Evolutionary conservation across 345 rosid species (phyloP).

Genomic region (Citrus trifoliata): DNA sequence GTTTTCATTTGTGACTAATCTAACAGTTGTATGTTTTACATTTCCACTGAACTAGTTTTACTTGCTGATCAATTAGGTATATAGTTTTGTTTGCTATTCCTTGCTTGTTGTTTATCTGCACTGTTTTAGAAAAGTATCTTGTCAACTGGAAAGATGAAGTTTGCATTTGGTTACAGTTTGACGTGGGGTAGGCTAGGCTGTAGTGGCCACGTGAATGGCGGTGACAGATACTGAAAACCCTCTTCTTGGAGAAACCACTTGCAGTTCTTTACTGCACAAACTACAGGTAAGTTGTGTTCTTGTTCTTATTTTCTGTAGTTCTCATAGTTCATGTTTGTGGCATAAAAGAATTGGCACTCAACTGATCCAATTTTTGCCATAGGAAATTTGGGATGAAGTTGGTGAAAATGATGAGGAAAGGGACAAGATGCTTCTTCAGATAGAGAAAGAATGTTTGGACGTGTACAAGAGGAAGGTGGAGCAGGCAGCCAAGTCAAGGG

Average conservation of each 20-base stretch:
- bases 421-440: constrained; percentile 90
- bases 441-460: constrained; percentile 90
- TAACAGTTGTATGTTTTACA: constrained; percentile 21
- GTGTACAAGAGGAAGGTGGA: constrained; percentile 94
- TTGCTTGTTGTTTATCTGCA: not conserved
- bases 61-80: constrained; percentile 15
- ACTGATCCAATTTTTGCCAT: constrained; percentile 9
- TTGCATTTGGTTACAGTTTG: constrained; percentile 10
- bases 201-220: constrained; percentile 52
- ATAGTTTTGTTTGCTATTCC: not conserved
- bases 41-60: constrained; percentile 12
- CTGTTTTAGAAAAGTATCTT: not conserved
- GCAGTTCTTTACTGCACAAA: constrained; percentile 79
- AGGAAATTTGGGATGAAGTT: constrained; percentile 99
- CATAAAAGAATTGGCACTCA: not conserved
- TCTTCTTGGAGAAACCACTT: constrained; percentile 78
- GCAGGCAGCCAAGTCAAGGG: constrained; percentile 81
- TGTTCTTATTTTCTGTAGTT: not conserved
- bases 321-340: not conserved
- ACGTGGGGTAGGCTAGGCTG: constrained; percentile 30
- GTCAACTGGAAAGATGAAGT: not conserved
- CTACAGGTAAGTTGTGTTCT: constrained; percentile 54
- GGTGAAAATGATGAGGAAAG: constrained; percentile 94
- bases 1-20: not conserved
- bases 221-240: constrained; percentile 66